phyloP scores from a whole-genome alignment of 2,329 filamentous ascomycete species.

The Tympanopsis confertula region DNA sequence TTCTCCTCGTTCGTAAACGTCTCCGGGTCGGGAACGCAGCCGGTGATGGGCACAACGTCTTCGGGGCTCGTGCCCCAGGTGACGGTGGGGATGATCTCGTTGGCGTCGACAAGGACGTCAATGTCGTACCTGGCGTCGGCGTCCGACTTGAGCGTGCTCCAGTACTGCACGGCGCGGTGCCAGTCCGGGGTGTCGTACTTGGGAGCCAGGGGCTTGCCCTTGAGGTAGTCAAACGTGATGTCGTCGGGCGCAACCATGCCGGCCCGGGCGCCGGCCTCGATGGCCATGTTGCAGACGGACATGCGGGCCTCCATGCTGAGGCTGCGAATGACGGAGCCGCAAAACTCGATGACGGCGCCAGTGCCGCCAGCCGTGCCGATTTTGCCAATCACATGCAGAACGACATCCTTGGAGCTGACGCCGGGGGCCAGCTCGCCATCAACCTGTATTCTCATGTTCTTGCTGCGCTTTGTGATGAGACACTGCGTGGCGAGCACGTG shows the following conservation, averaged over 20 bases:
- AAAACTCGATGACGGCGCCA: slow-evolving; percentile 92
- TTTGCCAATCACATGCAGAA: slow-evolving; percentile 82
- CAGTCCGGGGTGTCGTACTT: slow-evolving; percentile 75
- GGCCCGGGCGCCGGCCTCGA: slow-evolving; percentile 86
- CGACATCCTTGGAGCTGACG: slow-evolving; percentile 90
- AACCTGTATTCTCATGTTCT: slow-evolving; percentile 97
- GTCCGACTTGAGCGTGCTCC: slow-evolving; percentile 76
- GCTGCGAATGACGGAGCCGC: slow-evolving; percentile 78
- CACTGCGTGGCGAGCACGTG: slow-evolving; percentile 96
- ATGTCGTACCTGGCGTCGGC: slow-evolving; percentile 77
- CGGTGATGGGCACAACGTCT: slow-evolving; percentile 86
- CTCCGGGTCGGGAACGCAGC: slow-evolving; percentile 78
- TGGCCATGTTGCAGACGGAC: slow-evolving; percentile 99
- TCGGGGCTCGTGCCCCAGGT: slow-evolving; percentile 97
- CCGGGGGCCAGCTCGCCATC: slow-evolving; percentile 81
- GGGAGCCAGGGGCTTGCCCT: slow-evolving; percentile 78
- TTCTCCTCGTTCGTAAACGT: slow-evolving; percentile 71
- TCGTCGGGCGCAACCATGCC: slow-evolving; percentile 96
- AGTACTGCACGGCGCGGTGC: slow-evolving; percentile 80
- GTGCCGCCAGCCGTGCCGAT: slow-evolving; percentile 94
- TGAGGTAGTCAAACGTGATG: slow-evolving; percentile 87
- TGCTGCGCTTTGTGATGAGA: slow-evolving; percentile 84
- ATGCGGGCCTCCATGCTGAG: slow-evolving; percentile 95
- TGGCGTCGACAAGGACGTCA: slow-evolving; percentile 79
- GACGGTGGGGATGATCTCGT: slow-evolving; percentile 85